phyloP scores from a whole-genome alignment of 306 rosid species.

The Ceratonia siliqua region DNA sequence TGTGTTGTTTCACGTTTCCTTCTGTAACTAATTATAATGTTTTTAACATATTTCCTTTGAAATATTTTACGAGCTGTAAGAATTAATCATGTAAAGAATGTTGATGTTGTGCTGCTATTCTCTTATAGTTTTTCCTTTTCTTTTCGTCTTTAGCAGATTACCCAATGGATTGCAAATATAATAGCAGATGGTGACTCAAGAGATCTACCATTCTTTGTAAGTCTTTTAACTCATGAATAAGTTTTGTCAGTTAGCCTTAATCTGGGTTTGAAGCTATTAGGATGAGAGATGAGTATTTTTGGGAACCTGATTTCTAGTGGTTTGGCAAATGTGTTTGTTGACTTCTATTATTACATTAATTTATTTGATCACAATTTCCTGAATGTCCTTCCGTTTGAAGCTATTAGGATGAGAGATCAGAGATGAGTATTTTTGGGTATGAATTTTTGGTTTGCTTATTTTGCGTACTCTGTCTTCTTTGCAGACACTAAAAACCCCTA shows the following conservation, averaged over 20 bases:
- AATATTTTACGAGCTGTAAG: not conserved
- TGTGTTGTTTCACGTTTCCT: slow-evolving; percentile 9
- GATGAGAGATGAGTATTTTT: too few relatives aligned
- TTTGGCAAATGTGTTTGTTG: not conserved
- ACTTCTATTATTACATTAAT: not conserved
- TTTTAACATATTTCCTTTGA: slow-evolving; percentile 4
- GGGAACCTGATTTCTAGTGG: slow-evolving; percentile 11
- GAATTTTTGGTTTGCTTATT: not conserved
- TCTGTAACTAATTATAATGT: not conserved
- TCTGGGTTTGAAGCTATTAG: too few relatives aligned
- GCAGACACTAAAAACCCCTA: slow-evolving; percentile 76
- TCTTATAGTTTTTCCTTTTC: not conserved
- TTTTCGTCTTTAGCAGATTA: slow-evolving; percentile 52
- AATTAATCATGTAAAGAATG: slow-evolving; percentile 1
- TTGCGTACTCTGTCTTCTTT: slow-evolving; percentile 1
- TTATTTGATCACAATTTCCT: slow-evolving; percentile 9
- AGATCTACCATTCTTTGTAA: slow-evolving; percentile 88
- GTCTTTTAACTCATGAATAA: slow-evolving; percentile 16
- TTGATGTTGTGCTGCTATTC: slow-evolving; percentile 1
- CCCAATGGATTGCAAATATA: slow-evolving; percentile 71
- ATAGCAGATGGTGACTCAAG: slow-evolving; percentile 82
- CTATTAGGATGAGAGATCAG: slow-evolving; percentile 7
- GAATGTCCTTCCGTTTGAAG: not conserved
- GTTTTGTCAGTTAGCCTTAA: not conserved
- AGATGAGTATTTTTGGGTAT: not conserved